phyloP scores from a whole-genome alignment of 2,329 filamentous ascomycete genomes.

The Samsoniella hepiali region DNA sequence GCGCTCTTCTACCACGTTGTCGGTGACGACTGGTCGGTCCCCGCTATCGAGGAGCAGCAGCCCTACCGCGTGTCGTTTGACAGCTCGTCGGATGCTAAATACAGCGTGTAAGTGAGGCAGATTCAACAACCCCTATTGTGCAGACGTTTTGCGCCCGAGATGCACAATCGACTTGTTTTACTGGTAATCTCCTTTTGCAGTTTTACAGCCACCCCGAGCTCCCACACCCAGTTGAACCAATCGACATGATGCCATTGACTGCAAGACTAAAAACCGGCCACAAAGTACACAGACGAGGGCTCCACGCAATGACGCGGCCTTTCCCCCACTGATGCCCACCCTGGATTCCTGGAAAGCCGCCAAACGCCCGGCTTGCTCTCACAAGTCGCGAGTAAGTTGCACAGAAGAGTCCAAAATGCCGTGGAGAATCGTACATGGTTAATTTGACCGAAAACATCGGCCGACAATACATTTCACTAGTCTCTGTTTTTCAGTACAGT shows the following conservation, averaged over 20 bases:
- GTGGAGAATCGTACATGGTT: background rate
- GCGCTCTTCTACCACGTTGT: background rate
- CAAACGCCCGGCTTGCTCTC: slow-evolving; percentile 1
- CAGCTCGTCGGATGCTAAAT: slow-evolving; percentile 1
- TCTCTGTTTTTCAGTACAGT: background rate
- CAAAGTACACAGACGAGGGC: background rate
- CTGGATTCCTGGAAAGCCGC: background rate
- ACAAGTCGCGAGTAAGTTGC: slow-evolving; percentile 3
- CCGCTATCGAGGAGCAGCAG: background rate
- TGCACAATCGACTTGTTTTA: background rate
- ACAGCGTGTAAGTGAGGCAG: background rate
- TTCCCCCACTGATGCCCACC: slow-evolving; percentile 5
- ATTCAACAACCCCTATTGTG: background rate
- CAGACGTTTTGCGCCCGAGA: too few species aligned
- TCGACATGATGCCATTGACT: background rate
- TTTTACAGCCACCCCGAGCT: background rate
- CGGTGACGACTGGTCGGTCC: background rate
- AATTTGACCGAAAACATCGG: background rate
- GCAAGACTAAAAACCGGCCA: background rate
- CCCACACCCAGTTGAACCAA: background rate
- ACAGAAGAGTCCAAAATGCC: background rate
- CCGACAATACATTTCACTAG: background rate
- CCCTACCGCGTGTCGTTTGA: slow-evolving; percentile 3
- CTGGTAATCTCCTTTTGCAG: background rate
- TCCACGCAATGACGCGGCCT: slow-evolving; percentile 17